phyloP scores from a whole-genome alignment of 495 filamentous ascomycete species.

The Aspergillus taichungensis region DNA sequence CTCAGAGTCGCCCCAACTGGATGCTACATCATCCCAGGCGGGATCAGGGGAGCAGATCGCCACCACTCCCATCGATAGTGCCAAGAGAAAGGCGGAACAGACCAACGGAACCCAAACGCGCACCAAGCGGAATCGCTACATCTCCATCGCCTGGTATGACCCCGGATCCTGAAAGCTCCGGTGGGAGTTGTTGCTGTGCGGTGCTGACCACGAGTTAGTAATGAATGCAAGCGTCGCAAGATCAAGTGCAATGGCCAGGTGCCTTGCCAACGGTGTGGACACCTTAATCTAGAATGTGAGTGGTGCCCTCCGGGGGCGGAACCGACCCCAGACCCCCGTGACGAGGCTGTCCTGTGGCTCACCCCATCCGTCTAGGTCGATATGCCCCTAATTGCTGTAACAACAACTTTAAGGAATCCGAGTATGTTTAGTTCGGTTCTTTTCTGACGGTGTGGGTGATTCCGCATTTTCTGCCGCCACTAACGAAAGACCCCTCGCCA shows the following conservation, averaged over 20 bases:
- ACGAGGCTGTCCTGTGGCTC: neutral
- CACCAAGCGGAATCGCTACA: slow-evolving; percentile 63
- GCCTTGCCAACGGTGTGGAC: slow-evolving; percentile 82
- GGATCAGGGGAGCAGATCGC: slow-evolving; percentile 17
- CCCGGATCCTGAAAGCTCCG: slow-evolving; percentile 1
- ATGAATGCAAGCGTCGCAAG: slow-evolving; percentile 89
- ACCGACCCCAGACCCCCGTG: neutral
- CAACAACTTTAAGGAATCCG: slow-evolving; percentile 73
- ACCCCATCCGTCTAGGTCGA: slow-evolving; percentile 33
- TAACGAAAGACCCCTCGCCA: slow-evolving; percentile 4
- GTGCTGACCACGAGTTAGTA: slow-evolving; percentile 33
- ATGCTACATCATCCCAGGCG: slow-evolving; percentile 16
- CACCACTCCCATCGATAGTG: slow-evolving; percentile 19
- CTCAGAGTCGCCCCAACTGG: slow-evolving; percentile 32
- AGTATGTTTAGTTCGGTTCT: slow-evolving; percentile 33
- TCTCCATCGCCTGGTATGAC: slow-evolving; percentile 81
- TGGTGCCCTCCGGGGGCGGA: neutral
- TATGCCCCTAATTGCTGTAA: slow-evolving; percentile 91
- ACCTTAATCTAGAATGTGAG: slow-evolving; percentile 72
- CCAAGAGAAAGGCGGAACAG: slow-evolving; percentile 43
- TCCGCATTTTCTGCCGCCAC: neutral
- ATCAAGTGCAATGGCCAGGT: slow-evolving; percentile 92
- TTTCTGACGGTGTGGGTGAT: neutral
- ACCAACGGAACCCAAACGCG: slow-evolving; percentile 39
- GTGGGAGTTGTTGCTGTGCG: neutral